A percentile compares a stretch with the other conserved stretches of the same genome.
phyloP scores from a whole-genome alignment of 257 asterid genomes.

The Salvia hispanica region DNA sequence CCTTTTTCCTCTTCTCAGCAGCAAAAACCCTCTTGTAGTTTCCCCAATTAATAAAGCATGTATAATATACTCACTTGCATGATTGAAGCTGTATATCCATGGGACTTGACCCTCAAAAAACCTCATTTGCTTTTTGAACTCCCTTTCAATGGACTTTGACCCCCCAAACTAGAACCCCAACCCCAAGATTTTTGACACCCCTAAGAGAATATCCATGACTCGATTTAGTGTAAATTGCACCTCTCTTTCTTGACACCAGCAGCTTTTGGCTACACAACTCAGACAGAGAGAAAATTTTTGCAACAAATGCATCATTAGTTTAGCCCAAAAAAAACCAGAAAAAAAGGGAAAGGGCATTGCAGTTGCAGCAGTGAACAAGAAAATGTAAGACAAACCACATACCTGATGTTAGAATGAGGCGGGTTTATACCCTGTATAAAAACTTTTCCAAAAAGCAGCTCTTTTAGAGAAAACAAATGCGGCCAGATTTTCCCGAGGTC shows the following conservation, averaged over 20 bases:
- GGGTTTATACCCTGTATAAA: slow-evolving; percentile 44
- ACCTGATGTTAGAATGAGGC: slow-evolving; percentile 56
- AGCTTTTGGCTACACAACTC: slow-evolving; percentile 59
- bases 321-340: slow-evolving; percentile 20
- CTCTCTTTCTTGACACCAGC: slow-evolving; percentile 68
- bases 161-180: slow-evolving; percentile 84
- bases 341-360: slow-evolving; percentile 5
- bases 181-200: slow-evolving; percentile 76
- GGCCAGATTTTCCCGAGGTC: slow-evolving; percentile 57
- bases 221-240: slow-evolving; percentile 82
- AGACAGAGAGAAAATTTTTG: slow-evolving; percentile 7
- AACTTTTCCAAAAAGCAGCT: slow-evolving; percentile 57
- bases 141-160: slow-evolving; percentile 92
- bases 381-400: slow-evolving; percentile 29
- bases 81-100: slow-evolving; percentile 25
- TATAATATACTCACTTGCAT: slow-evolving; percentile 22
- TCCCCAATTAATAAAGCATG: slow-evolving; percentile 55
- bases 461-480: slow-evolving; percentile 66
- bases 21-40: slow-evolving; percentile 81
- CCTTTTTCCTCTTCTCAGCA: slow-evolving; percentile 61
- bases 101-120: slow-evolving; percentile 44
- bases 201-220: slow-evolving; percentile 75
- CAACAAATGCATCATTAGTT: slow-evolving; percentile 31
- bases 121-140: slow-evolving; percentile 78
- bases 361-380: slow-evolving; percentile 16